Evolutionary conservation across 352 stramenopile genomes (phyloP).

Genomic region (Salisapilia sapeloensis): DNA sequence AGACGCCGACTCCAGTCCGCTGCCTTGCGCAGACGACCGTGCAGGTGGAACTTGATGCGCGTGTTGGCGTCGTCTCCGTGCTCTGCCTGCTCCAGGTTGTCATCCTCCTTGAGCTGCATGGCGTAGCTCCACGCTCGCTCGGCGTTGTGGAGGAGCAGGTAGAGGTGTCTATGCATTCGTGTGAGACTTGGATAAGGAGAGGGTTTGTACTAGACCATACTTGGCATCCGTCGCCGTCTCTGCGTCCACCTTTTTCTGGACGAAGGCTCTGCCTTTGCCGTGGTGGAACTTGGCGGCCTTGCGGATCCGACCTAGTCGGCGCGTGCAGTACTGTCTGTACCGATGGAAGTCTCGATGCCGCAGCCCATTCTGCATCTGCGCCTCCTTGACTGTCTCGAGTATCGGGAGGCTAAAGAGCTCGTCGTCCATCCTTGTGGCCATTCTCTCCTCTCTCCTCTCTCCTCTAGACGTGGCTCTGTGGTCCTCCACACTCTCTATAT

Average conservation of each 20-base stretch:
- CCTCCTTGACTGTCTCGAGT: constrained; percentile 78
- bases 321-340: constrained; percentile 83
- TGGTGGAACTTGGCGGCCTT: constrained; percentile 81
- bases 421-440: too few species aligned
- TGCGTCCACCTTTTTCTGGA: constrained; percentile 74
- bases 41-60: constrained; percentile 81
- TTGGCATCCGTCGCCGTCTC: constrained; percentile 51
- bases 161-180: constrained; percentile 27
- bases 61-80: constrained; percentile 73
- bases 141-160: constrained; percentile 81
- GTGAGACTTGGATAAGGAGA: not conserved
- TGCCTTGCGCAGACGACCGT: constrained; percentile 73
- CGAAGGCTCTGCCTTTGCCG: constrained; percentile 69
- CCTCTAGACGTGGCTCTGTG: too few species aligned
- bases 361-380: constrained; percentile 81
- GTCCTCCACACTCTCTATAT: too few species aligned
- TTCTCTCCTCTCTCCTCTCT: too few species aligned
- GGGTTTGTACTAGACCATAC: constrained; percentile 6
- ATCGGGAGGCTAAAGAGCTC: constrained; percentile 18
- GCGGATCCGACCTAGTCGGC: constrained; percentile 71
- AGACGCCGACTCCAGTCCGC: constrained; percentile 77
- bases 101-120: constrained; percentile 83
- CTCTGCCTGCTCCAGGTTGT: constrained; percentile 76
- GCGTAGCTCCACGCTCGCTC: constrained; percentile 84
- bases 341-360: constrained; percentile 83